Evolutionary conservation across 2,329 filamentous ascomycete genomes (phyloP), one percentile per base, ranked within the genome.

Genomic region (Clarireedia sp.): DNA sequence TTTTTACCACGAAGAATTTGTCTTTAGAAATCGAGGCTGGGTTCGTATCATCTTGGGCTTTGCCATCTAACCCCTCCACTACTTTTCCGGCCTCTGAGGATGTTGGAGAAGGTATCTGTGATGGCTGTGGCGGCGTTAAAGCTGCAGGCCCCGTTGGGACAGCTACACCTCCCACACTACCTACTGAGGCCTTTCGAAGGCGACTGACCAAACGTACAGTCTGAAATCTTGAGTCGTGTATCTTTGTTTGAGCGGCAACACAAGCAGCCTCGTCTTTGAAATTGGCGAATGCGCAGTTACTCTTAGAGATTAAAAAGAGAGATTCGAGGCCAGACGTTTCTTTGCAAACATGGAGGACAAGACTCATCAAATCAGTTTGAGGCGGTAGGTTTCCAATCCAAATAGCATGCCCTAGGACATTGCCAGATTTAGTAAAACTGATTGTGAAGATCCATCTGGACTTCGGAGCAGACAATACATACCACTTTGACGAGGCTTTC

Each of bases 271-370:
- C 90, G 50, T 89, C 87, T 60, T 85, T 88, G 69, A 95, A 97
- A 67, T 97, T 97, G 61, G 95, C 90, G 73, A 97, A 97, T 0
- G 91, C 92, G 67, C 92, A 97, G 68, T 96, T 96, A 69, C 91
- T 96, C 70, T 96, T 96, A 0, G 91, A 92, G 41, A 97, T 97
- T 37, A 97, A 74, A 63, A 97, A 96, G 0, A 97, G 75, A 47
- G 90, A 96, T 68, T 96, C 88, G 21, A 97, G 82, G 1, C 90
- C 80, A 43, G 77, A 81, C 0, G 78, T 79, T 0, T 89, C 85
- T 61, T 91, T 86, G 60, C 82, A 95, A 56, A 96, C 94, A 68
- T 96, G 89, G 57, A 94, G 83, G 51, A 96, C 95, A n/a, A 97
- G 74, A 57, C 81, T 87, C 71, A 90, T 84, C 12, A 97, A 78